Evolutionary conservation across 495 filamentous ascomycete species (phyloP).

Genomic region (Glarea lozoyensis): DNA sequence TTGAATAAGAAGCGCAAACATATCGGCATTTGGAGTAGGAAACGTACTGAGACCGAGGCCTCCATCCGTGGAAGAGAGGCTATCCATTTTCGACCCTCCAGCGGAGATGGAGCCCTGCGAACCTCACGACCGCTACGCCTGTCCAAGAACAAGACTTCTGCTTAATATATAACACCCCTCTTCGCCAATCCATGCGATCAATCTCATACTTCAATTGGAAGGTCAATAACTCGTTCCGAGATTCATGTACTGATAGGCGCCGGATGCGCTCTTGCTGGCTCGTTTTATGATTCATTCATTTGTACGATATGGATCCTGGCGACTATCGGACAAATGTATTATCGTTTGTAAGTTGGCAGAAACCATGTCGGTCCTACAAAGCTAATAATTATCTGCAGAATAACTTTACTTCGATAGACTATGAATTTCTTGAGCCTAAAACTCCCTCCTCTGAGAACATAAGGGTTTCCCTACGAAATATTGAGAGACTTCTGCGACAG

Average conservation of each 20-base stretch:
- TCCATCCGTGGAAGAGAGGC: not conserved
- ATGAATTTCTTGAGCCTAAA: slow-evolving; percentile 20
- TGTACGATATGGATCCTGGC: slow-evolving; percentile 19
- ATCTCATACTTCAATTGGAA: no score
- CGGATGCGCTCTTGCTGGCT: no score
- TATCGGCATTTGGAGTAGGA: no score
- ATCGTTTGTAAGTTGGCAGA: slow-evolving; percentile 16
- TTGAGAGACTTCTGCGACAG: slow-evolving; percentile 37
- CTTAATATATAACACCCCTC: no score
- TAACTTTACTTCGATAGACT: slow-evolving; percentile 18
- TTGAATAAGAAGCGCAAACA: no score
- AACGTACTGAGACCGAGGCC: no score
- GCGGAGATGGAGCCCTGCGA: slow-evolving; percentile 21
- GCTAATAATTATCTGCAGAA: slow-evolving; percentile 15
- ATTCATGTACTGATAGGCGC: no score
- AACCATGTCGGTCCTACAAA: not conserved
- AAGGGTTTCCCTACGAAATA: slow-evolving; percentile 19
- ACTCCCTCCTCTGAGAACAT: not conserved
- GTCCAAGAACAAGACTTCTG: not conserved
- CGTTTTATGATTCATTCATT: not conserved
- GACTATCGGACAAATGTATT: slow-evolving; percentile 24
- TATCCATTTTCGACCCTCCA: not conserved
- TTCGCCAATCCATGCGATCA: no score
- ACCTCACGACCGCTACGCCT: slow-evolving; percentile 9
- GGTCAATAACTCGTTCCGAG: no score